Evolutionary conservation across 495 filamentous ascomycete genomes (phyloP), one percentile per base, ranked within the genome.

Genomic region (Trichoderma asperelloides): DNA sequence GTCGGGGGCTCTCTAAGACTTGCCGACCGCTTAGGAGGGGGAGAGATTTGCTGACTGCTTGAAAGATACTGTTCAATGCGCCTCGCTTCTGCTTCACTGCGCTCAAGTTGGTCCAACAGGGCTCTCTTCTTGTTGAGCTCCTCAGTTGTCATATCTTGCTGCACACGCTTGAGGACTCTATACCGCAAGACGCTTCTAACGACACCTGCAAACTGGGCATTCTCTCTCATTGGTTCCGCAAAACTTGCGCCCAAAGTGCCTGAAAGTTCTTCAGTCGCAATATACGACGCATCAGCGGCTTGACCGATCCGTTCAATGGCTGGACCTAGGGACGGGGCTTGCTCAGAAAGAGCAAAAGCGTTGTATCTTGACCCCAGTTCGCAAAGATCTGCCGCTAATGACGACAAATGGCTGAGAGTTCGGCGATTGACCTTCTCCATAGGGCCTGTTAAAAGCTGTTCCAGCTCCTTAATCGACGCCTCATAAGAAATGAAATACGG

Each of bases 191-290:
- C 93, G 65, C 80, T 89, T 21, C 95, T 86, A 13, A 98, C 95
- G 0, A 98, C 90, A 27, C 95, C 92, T 0, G 95, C 95, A 73
- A 98, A 98, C 72, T 98, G 95, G 18, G 95, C 95, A 69, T 89
- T 96, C 76, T 98, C 95, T 41, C 95, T 85, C 90, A 98, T 96
- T 3, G 95, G 95, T 72, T 98, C 95, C 0, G 95, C 94, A 76
- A 98, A 98, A 69, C 86, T 91, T 1, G 92, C 92, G 18, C 91
- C 91, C 43, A 98, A 75, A 0, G 89, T 87, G 2, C 85, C 85
- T 1, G 93, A 92, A 2, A 98, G 80, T 72, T 98, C 95, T 71
- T 96, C 92, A 0, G 94, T 97, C 28, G 92, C 92, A 66, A 98
- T 93, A 72, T 97, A 98, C 1, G 96, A 97, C 1, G 90, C 92